These are phyloP conservation scores for Alternaria infectoria DNA, from an alignment of 2,329 filamentous ascomycete species.

Conservation along the genomic window DNA sequence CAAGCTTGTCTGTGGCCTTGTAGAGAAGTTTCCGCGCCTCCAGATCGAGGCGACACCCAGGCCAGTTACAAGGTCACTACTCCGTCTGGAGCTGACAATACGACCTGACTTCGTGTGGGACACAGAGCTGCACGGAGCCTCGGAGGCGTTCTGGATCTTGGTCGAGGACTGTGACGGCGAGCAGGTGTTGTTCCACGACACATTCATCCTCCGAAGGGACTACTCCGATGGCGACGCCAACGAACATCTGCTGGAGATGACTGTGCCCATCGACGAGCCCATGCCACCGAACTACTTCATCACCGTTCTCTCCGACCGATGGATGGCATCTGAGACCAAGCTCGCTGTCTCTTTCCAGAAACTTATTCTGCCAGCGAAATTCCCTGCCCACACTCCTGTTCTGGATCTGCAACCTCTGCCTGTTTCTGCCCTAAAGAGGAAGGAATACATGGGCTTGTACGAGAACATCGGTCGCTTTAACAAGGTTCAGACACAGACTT, in stretches of 20 bases:
- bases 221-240: constrained; percentile 86
- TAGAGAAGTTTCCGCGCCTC: constrained; percentile 90
- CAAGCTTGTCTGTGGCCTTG: constrained; percentile 80
- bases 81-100: constrained; percentile 87
- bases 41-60: constrained; percentile 94
- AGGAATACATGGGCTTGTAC: constrained; percentile 83
- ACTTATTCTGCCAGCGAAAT: constrained; percentile 90
- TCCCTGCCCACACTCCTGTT: constrained; percentile 90
- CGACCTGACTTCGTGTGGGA: constrained; percentile 98
- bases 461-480: constrained; percentile 89
- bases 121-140: constrained; percentile 81
- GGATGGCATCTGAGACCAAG: constrained; percentile 98
- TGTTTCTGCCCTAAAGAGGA: constrained; percentile 83
- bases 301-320: constrained; percentile 89
- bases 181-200: constrained; percentile 92
- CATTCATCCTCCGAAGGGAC: constrained; percentile 88
- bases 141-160: constrained; percentile 95
- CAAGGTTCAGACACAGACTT: constrained; percentile 95
- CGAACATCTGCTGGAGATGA: constrained; percentile 95
- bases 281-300: constrained; percentile 99
- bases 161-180: constrained; percentile 98
- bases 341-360: constrained; percentile 95
- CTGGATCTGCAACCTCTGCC: constrained; percentile 91
- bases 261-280: constrained; percentile 93
- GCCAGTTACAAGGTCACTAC: constrained; percentile 91